Percentiles rank a stretch among this genome's conserved stretches.
Evolutionary conservation across 805 yeast species (phyloP).

Genomic region (Monosporozyma solicola): DNA sequence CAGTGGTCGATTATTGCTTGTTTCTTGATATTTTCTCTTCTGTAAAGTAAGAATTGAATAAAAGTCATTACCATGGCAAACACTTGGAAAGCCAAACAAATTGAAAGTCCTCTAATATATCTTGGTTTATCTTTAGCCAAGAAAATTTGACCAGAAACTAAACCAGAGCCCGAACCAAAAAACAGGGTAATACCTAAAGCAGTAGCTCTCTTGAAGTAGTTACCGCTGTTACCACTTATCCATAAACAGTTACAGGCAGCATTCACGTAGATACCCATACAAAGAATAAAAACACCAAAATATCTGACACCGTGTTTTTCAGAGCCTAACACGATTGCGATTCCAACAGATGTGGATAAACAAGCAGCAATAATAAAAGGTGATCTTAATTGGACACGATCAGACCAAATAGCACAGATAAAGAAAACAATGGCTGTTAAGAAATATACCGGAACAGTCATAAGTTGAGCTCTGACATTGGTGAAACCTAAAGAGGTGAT

Average conservation of each 20-base stretch:
- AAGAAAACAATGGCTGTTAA: conserved; percentile 62
- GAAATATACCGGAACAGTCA: conserved; percentile 82
- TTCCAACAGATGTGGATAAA: conserved; percentile 27
- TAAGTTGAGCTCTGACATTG: conserved; percentile 65
- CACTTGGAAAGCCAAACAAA: conserved; percentile 37
- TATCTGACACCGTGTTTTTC: conserved; percentile 30
- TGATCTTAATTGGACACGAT: conserved; percentile 39
- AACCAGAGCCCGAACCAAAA: conserved; percentile 32
- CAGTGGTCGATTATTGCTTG: conserved; percentile 27
- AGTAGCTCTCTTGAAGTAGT: conserved; percentile 34
- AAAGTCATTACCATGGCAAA: conserved; percentile 33
- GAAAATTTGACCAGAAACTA: conserved; percentile 33
- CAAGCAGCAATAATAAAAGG: conserved; percentile 31
- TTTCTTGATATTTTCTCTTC: conserved; percentile 32
- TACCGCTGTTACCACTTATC: conserved; percentile 34
- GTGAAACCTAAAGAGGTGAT: conserved; percentile 36
- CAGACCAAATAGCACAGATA: conserved; percentile 55
- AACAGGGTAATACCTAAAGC: conserved; percentile 32
- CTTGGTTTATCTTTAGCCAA: conserved; percentile 32
- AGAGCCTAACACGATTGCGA: conserved; percentile 29
- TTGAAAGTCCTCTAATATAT: conserved; percentile 33
- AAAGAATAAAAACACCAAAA: conserved; percentile 32
- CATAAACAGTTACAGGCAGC: conserved; percentile 34
- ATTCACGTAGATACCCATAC: conserved; percentile 34
- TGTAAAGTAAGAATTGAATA: conserved; percentile 27